Evolutionary conservation across 2,329 filamentous ascomycete genomes (phyloP).

Genomic region (Sporothrix variecibatus): DNA sequence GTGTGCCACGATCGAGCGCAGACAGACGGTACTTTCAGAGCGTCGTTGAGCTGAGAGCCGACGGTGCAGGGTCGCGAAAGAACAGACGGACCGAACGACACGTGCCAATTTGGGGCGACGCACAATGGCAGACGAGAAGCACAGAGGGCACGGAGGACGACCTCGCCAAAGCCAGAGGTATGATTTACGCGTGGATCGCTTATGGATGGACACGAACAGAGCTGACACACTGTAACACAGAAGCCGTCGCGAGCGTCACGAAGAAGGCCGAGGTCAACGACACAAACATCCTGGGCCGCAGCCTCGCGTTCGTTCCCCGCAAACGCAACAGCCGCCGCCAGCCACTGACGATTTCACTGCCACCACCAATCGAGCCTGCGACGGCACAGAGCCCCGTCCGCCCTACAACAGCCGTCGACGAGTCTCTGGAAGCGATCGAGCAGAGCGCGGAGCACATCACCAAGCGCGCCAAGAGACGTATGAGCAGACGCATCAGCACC

Average conservation of each 20-base stretch:
- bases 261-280: not conserved
- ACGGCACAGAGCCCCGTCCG: constrained; percentile 3
- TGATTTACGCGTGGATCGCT: too few species aligned
- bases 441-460: constrained; percentile 33
- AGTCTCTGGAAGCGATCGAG: constrained; percentile 26
- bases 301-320: constrained; percentile 35
- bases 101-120: constrained; percentile 39
- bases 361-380: not conserved
- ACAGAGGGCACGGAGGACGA: constrained; percentile 31
- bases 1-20: constrained; percentile 18
- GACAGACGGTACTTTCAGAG: constrained; percentile 30
- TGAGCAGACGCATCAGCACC: constrained; percentile 36
- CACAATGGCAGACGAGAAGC: constrained; percentile 35
- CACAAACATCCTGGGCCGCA: not conserved
- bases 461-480: constrained; percentile 35
- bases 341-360: constrained; percentile 33
- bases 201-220: not conserved
- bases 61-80: constrained; percentile 41
- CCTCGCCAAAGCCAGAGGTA: constrained; percentile 34
- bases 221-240: not conserved
- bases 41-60: constrained; percentile 39
- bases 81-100: constrained; percentile 35
- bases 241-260: not conserved
- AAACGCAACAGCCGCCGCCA: constrained; percentile 40
- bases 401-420: not conserved